These are phyloP conservation scores for Piloderma croceum DNA, from an alignment of 768 basidiomycete species.

Conservation along the genomic window DNA sequence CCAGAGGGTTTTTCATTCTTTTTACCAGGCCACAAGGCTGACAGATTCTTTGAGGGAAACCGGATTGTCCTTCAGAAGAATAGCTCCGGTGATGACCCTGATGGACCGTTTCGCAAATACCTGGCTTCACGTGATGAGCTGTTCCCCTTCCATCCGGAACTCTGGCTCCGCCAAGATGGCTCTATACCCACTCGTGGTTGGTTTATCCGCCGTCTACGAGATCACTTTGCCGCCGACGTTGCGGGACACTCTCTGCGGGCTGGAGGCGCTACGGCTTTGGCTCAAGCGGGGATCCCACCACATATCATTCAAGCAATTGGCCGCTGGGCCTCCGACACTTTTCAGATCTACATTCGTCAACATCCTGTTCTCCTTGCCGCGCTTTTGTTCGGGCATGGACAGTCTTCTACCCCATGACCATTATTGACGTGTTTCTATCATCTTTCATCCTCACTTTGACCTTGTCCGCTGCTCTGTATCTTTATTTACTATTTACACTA, in stretches of 20 bases:
- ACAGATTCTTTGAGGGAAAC: slow-evolving; percentile 23
- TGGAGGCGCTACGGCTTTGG: slow-evolving; percentile 37
- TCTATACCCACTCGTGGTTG: slow-evolving; percentile 28
- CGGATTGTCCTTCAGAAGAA: slow-evolving; percentile 10
- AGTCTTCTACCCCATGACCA: no score
- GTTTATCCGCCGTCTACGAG: slow-evolving; percentile 26
- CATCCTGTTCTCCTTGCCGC: slow-evolving; percentile 29
- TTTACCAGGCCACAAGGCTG: slow-evolving; percentile 35
- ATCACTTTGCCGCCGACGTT: slow-evolving; percentile 18
- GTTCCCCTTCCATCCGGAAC: slow-evolving; percentile 22
- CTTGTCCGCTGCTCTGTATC: no score
- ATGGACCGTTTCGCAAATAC: slow-evolving; percentile 16
- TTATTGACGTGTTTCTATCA: no score
- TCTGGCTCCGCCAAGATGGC: slow-evolving; percentile 30
- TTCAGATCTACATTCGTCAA: slow-evolving; percentile 35
- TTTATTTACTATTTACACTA: no score
- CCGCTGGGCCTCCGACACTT: slow-evolving; percentile 34
- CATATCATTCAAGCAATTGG: slow-evolving; percentile 32
- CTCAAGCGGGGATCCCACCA: slow-evolving; percentile 23
- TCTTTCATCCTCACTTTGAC: no score
- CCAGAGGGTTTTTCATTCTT: slow-evolving; percentile 10
- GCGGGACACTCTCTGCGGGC: slow-evolving; percentile 35
- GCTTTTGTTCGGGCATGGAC: slow-evolving; percentile 10
- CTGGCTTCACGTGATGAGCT: slow-evolving; percentile 18
- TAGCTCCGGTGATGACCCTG: slow-evolving; percentile 9